Conservation (phyloP, 2,329 filamentous ascomycete species). For the Fusarium sp. region DNA sequence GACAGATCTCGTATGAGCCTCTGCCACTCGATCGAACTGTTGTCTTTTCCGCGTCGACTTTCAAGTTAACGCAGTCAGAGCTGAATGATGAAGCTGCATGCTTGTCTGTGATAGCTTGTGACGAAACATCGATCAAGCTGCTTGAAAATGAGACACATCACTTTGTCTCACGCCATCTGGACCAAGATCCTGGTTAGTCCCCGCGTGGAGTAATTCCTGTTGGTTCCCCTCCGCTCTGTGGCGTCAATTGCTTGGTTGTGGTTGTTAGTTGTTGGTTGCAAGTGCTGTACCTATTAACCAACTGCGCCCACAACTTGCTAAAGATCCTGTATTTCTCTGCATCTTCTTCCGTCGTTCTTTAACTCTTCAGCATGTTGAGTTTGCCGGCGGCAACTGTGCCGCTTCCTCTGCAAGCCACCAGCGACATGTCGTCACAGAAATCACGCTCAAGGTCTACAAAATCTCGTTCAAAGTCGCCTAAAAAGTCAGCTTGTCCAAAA, state of each 20-base stretch:
- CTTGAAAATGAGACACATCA: conserved; percentile 4
- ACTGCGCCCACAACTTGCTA: neutral
- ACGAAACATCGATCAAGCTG: conserved; percentile 6
- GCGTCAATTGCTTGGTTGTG: no score
- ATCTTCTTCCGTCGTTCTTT: neutral
- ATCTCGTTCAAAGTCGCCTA: neutral
- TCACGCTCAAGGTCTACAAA: conserved; percentile 9
- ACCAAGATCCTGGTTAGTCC: neutral
- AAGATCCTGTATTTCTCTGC: neutral
- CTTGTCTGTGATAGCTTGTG: neutral
- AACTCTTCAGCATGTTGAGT: neutral
- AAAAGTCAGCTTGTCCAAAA: neutral
- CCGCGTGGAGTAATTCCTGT: neutral
- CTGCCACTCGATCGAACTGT: neutral
- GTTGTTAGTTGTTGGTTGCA: neutral
- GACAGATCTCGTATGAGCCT: neutral
- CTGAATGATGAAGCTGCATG: neutral
- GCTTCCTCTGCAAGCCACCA: conserved; percentile 1
- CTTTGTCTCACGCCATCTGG: neutral
- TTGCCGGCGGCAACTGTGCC: neutral
- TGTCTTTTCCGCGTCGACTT: no score
- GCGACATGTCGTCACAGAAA: conserved; percentile 21
- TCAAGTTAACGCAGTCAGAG: neutral
- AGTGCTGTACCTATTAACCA: neutral
- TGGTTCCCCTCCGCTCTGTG: no score